These are phyloP conservation scores for Ustilago curta DNA, from an alignment of 1,284 basidiomycete genomes.

Conservation along the genomic window DNA sequence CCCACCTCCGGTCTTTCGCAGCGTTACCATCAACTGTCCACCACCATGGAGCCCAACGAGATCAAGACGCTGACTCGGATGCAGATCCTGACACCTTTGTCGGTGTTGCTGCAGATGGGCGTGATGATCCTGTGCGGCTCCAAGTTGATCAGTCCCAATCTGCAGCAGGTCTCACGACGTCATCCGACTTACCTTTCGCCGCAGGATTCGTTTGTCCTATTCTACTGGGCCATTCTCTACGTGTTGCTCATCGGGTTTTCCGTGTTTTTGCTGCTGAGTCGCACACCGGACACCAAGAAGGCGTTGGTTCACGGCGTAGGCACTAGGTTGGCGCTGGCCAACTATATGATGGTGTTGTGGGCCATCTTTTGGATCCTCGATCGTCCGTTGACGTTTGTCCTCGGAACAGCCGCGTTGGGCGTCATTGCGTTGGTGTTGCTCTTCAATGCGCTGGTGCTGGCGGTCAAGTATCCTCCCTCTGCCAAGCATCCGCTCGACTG, in stretches of 20 bases:
- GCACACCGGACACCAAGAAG: constrained; percentile 81
- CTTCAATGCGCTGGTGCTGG: constrained; percentile 56
- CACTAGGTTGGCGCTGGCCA: constrained; percentile 80
- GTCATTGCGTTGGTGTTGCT: constrained; percentile 55
- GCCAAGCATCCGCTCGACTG: constrained; percentile 71
- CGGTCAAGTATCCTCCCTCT: constrained; percentile 64
- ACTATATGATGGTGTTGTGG: constrained; percentile 85
- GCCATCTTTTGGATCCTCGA: constrained; percentile 80
- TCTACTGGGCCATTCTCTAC: constrained; percentile 75
- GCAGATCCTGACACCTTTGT: constrained; percentile 54
- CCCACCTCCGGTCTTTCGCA: constrained; percentile 25
- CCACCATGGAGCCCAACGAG: constrained; percentile 45
- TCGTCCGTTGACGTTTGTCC: constrained; percentile 48
- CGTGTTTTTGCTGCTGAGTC: constrained; percentile 77
- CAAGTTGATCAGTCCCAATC: constrained; percentile 49
- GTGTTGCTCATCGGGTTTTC: constrained; percentile 81
- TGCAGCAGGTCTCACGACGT: constrained; percentile 43
- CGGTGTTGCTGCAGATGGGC: constrained; percentile 51
- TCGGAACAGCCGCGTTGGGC: constrained; percentile 52
- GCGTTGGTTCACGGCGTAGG: constrained; percentile 76
- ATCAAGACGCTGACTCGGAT: constrained; percentile 48
- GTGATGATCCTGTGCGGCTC: constrained; percentile 52
- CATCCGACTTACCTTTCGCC: constrained; percentile 82
- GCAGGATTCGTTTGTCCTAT: constrained; percentile 75
- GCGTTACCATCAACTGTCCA: constrained; percentile 38